A percentile compares a stretch with the other conserved stretches of the same genome.
phyloP scores from a whole-genome alignment of 305 asterid genomes.

The Fraxinus dipetala region DNA sequence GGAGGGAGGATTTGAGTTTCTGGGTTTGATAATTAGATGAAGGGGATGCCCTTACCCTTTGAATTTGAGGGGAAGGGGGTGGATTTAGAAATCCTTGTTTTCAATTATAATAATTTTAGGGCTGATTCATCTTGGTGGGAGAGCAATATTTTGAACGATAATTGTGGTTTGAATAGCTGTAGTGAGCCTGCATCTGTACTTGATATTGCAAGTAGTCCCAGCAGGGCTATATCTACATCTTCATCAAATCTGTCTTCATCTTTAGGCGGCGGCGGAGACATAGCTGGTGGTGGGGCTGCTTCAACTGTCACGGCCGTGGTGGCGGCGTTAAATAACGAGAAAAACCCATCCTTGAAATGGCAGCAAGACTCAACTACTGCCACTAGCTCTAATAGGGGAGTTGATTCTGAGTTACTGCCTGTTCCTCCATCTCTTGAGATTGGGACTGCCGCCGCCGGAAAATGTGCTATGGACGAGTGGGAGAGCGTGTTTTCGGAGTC shows the following conservation, averaged over 20 bases:
- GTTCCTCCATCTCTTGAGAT: slow-evolving; percentile 51
- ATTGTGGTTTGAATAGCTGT: slow-evolving; percentile 22
- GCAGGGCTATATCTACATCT: slow-evolving; percentile 58
- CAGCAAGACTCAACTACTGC: slow-evolving; percentile 68
- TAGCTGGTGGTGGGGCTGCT: slow-evolving; percentile 46
- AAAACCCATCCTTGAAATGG: slow-evolving; percentile 67
- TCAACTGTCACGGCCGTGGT: slow-evolving; percentile 66
- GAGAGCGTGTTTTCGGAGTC: slow-evolving; percentile 73
- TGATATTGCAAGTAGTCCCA: slow-evolving; percentile 65
- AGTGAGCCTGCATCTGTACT: slow-evolving; percentile 82
- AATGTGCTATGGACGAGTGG: slow-evolving; percentile 74
- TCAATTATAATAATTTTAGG: slow-evolving; percentile 26
- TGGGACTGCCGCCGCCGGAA: slow-evolving; percentile 23
- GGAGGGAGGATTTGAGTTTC: slow-evolving; percentile 35
- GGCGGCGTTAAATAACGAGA: slow-evolving; percentile 50
- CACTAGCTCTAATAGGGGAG: slow-evolving; percentile 60
- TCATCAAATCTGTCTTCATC: slow-evolving; percentile 85
- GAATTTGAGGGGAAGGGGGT: slow-evolving; percentile 92
- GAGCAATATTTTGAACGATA: slow-evolving; percentile 22
- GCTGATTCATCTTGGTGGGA: slow-evolving; percentile 22
- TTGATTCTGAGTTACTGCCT: slow-evolving; percentile 50
- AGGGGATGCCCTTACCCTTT: slow-evolving; percentile 98
- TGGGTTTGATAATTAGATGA: slow-evolving; percentile 50
- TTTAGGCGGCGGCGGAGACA: slow-evolving; percentile 52
- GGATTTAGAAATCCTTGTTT: slow-evolving; percentile 40